These are phyloP conservation scores for Epicoccum nigrum DNA, from an alignment of 2,329 filamentous ascomycete genomes.

Conservation along the genomic window DNA sequence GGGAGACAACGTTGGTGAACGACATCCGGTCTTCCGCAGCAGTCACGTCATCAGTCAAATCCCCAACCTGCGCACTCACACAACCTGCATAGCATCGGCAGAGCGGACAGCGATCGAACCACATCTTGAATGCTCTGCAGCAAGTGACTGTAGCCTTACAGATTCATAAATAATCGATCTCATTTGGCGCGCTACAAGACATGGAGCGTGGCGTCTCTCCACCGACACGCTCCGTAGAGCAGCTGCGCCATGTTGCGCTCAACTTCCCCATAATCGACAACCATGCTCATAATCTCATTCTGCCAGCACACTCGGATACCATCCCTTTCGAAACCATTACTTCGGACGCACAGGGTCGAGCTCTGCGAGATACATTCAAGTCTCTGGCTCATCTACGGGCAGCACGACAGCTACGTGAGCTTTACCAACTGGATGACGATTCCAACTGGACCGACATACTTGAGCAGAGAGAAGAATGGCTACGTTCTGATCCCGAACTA, in stretches of 20 bases:
- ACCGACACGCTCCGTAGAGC: constrained; percentile 36
- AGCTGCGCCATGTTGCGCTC: constrained; percentile 42
- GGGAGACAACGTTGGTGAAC: not conserved
- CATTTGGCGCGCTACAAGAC: not conserved
- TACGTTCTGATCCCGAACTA: constrained; percentile 55
- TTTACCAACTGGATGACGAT: constrained; percentile 64
- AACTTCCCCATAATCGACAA: constrained; percentile 71
- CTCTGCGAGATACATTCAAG: constrained; percentile 65
- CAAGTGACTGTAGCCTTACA: not conserved
- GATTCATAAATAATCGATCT: not conserved
- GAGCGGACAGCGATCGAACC: no score
- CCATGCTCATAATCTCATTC: constrained; percentile 73
- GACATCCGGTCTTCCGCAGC: constrained; percentile 1
- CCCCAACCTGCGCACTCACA: not conserved
- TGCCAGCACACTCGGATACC: constrained; percentile 54
- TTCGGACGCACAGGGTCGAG: constrained; percentile 74
- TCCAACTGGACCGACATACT: constrained; percentile 66
- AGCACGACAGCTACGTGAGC: constrained; percentile 68
- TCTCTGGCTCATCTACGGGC: constrained; percentile 74
- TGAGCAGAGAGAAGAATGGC: constrained; percentile 54
- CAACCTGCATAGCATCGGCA: not conserved
- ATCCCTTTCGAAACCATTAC: constrained; percentile 68
- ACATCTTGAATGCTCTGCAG: not conserved
- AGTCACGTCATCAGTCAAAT: constrained; percentile 10
- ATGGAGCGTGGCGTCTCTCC: constrained; percentile 28